phyloP scores from a whole-genome alignment of 2,329 filamentous ascomycete genomes.

The Rasamsonia emersonii region DNA sequence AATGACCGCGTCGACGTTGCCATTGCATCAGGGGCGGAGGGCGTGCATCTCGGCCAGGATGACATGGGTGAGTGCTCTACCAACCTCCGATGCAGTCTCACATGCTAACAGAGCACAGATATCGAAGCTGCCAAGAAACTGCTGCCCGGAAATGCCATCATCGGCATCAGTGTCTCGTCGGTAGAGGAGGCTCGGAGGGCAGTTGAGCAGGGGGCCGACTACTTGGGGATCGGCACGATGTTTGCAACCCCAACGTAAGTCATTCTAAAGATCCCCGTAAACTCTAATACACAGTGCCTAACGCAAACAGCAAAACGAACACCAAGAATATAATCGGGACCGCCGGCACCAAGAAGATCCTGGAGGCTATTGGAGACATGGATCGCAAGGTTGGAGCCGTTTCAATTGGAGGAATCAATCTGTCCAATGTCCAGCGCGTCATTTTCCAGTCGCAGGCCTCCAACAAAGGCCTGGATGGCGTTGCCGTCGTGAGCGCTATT shows the following conservation, averaged over 20 bases:
- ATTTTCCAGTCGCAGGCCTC: conserved; percentile 57
- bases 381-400: conserved; percentile 46
- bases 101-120: conserved; percentile 1
- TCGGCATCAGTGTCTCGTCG: conserved; percentile 78
- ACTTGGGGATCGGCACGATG: conserved; percentile 83
- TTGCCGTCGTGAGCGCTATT: conserved; percentile 85
- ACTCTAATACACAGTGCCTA: background rate
- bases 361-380: conserved; percentile 49
- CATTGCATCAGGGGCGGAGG: conserved; percentile 75
- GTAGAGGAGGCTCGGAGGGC: conserved; percentile 64
- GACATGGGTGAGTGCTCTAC: conserved; percentile 61
- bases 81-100: conserved; percentile 1
- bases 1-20: conserved; percentile 92
- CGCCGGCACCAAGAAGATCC: conserved; percentile 58
- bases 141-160: conserved; percentile 68
- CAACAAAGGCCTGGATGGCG: conserved; percentile 61
- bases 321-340: conserved; percentile 74
- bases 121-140: conserved; percentile 55
- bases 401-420: conserved; percentile 83
- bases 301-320: conserved; percentile 62
- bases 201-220: conserved; percentile 70
- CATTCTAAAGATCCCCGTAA: no score
- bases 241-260: conserved; percentile 74
- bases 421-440: conserved; percentile 63
- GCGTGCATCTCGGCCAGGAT: conserved; percentile 91